Base-by-base conservation (phyloP, 768 basidiomycete species). In the Collybiopsis luxurians region DNA sequence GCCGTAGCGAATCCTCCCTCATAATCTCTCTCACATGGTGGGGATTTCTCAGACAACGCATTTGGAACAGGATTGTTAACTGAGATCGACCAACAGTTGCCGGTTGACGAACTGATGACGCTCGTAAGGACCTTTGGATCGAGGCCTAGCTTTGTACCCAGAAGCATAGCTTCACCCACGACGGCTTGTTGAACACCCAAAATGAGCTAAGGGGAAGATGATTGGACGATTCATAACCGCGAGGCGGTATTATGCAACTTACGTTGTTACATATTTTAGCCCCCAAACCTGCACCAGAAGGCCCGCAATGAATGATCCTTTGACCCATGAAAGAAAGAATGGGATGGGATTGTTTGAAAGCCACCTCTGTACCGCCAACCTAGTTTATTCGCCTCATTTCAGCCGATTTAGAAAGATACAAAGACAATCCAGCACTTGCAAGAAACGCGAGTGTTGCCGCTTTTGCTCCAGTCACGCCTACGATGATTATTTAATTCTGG, bases 251-350 rank as follows among this genome's bases (percentile, higher is more conserved):
- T 47, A 68, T 67, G 24, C 73, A 69, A 4, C 71, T 63, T 57
- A 84, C 80, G 69, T 95, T 95, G 71, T 95, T 95, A 73, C 91
- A 93, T 36, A 95, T 92, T 74, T 95, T 95, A 2, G 92, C 92
- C 0, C 83, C 92, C 10, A 95, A 73, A 0, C 93, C 93, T 2
- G 89, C 79, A 11, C 93, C 91, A 3, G 89, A 89, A 7, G 81
- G 75, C 1, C 93, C 93, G 67, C 93, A 95, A 68, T 93, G 80
- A 44, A 95, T 88, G 57, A 90, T 84, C 9, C 87, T 84, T 58
- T 79, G 80, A 5, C 94, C 94, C 94, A 96, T 95, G 53, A 76
- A 66, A 17, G 79, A 70, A 26, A 95, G 79, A 43, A 82, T 73
- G 3, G 88, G 84, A 31, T 78, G 73, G 11, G 88, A 83, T 21